These are phyloP conservation scores for Trametes pubescens DNA, from an alignment of 1,284 basidiomycete genomes.

Conservation along the genomic window DNA sequence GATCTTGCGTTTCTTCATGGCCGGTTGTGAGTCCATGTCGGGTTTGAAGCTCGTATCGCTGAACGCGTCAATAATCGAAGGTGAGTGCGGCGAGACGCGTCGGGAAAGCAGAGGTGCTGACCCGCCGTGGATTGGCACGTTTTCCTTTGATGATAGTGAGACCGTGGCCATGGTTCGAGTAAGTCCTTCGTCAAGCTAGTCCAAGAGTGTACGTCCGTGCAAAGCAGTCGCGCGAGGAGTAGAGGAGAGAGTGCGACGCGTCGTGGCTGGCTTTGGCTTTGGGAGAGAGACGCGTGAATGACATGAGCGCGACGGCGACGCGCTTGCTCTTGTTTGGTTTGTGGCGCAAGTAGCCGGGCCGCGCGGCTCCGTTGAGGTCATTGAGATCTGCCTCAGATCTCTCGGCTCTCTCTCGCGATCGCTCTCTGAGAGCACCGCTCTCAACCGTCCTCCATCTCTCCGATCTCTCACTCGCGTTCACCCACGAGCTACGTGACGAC, in stretches of 20 bases:
- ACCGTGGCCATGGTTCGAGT: slow-evolving; percentile 26
- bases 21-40: slow-evolving; percentile 49
- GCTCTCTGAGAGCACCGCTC: neutral
- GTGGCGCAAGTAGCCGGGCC: slow-evolving; percentile 18
- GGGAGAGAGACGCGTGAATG: slow-evolving; percentile 19
- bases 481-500: neutral
- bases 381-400: slow-evolving; percentile 11
- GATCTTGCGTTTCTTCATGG: slow-evolving; percentile 68
- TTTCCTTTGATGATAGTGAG: slow-evolving; percentile 40
- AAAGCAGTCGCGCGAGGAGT: neutral
- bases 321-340: slow-evolving; percentile 42
- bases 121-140: slow-evolving; percentile 40
- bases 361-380: slow-evolving; percentile 12
- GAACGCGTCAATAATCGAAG: neutral
- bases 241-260: slow-evolving; percentile 20
- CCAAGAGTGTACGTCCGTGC: neutral
- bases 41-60: slow-evolving; percentile 36
- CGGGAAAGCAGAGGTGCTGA: slow-evolving; percentile 12
- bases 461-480: neutral
- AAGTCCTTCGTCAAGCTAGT: neutral
- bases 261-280: slow-evolving; percentile 8
- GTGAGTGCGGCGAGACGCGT: slow-evolving; percentile 11
- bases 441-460: neutral
- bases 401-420: neutral
- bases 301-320: slow-evolving; percentile 27